These are phyloP conservation scores for Ligustrum vulgare DNA, from an alignment of 257 asterid species.

Conservation along the genomic window DNA sequence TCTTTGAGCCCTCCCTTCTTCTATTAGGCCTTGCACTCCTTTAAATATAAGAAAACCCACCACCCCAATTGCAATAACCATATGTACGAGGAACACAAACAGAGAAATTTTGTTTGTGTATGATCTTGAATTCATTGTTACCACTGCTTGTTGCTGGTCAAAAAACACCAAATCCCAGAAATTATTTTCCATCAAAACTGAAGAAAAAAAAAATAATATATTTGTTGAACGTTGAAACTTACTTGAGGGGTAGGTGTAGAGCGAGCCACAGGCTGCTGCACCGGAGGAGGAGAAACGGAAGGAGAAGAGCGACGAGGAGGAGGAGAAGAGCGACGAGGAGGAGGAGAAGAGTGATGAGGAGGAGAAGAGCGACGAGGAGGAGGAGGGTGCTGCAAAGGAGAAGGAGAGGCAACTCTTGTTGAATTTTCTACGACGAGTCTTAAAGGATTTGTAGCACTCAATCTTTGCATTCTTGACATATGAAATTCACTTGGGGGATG, in stretches of 20 bases:
- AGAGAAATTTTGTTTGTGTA: constrained; percentile 91
- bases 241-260: constrained; percentile 77
- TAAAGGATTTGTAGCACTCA: constrained; percentile 79
- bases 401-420: constrained; percentile 23
- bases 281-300: constrained; percentile 19
- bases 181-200: constrained; percentile 21
- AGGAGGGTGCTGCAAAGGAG: constrained; percentile 25
- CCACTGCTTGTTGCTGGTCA: constrained; percentile 48
- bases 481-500: constrained; percentile 45
- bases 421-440: constrained; percentile 68
- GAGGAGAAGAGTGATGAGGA: constrained; percentile 16
- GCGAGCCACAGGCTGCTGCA: constrained; percentile 32
- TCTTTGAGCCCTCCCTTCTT: constrained; percentile 49
- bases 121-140: constrained; percentile 68
- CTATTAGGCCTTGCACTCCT: constrained; percentile 65
- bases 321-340: constrained; percentile 2
- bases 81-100: constrained; percentile 67
- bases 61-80: constrained; percentile 60
- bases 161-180: constrained; percentile 18
- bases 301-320: neutral
- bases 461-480: constrained; percentile 77
- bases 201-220: neutral
- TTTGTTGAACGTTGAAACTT: constrained; percentile 21
- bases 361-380: constrained; percentile 28
- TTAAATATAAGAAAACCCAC: constrained; percentile 71